A percentile compares a stretch with the other conserved stretches of the same genome.
Evolutionary conservation across 1,139 yeast genomes (phyloP).

Genomic region (Lodderomyces margitis): DNA sequence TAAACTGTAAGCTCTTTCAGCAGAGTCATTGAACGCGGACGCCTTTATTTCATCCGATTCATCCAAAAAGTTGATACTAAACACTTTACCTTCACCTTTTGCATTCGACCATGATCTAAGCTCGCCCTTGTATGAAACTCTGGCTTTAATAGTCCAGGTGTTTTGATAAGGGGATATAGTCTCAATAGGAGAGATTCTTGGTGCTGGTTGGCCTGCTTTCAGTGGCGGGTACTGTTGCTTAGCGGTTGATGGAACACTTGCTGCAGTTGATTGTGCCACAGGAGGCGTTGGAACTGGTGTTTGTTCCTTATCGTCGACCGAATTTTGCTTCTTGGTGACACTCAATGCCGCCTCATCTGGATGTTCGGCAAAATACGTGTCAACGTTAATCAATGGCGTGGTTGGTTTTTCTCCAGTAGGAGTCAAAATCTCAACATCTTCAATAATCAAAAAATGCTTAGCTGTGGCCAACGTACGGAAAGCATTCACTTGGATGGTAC

Average conservation of each 20-base stretch:
- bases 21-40: conserved; percentile 88
- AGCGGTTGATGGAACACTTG: conserved; percentile 2
- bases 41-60: conserved; percentile 97
- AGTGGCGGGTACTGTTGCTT: conserved; percentile 13
- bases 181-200: conserved; percentile 68
- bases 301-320: conserved; percentile 10
- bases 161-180: conserved; percentile 88
- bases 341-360: conserved; percentile 50
- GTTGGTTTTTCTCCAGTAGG: conserved; percentile 35
- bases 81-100: conserved; percentile 86
- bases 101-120: conserved; percentile 85
- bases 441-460: conserved; percentile 56
- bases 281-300: conserved; percentile 15
- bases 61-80: conserved; percentile 84
- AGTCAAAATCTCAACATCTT: conserved; percentile 47
- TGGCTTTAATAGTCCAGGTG: conserved; percentile 88
- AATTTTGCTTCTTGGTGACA: conserved; percentile 16
- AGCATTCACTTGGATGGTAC: conserved; percentile 35
- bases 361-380: conserved; percentile 52
- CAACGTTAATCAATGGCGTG: conserved; percentile 37
- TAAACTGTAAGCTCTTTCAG: conserved; percentile 70
- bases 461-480: conserved; percentile 48
- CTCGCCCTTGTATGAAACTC: conserved; percentile 86
- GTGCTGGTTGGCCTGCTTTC: conserved; percentile 12
- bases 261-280: conserved; percentile 11